Evolutionary conservation across 805 yeast genomes (phyloP).

Genomic region (Lachancea sp.): DNA sequence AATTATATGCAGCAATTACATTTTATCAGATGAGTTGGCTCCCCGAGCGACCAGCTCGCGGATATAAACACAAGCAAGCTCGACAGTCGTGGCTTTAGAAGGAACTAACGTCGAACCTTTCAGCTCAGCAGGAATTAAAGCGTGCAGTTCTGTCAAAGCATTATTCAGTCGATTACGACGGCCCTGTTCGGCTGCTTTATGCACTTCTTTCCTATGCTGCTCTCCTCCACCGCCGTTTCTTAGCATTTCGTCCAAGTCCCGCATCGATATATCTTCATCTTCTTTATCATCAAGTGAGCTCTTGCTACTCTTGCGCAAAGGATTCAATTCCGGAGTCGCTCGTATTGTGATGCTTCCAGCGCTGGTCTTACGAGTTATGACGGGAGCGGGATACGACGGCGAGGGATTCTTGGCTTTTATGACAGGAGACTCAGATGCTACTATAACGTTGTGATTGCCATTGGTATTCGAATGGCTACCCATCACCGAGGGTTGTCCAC

Average conservation of each 20-base stretch:
- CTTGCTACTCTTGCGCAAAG: conserved; percentile 6
- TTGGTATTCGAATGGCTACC: neutral
- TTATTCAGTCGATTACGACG: conserved; percentile 86
- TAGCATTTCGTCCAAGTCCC: conserved; percentile 3
- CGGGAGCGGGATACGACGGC: neutral
- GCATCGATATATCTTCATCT: conserved; percentile 5
- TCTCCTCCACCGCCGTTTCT: conserved; percentile 10
- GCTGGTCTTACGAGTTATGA: neutral
- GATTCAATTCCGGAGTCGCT: conserved; percentile 8
- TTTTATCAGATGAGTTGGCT: neutral
- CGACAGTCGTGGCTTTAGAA: conserved; percentile 93
- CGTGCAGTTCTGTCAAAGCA: conserved; percentile 72
- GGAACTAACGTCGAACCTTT: conserved; percentile 59
- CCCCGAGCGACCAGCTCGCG: conserved; percentile 29
- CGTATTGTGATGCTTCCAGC: neutral
- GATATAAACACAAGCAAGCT: conserved; percentile 73
- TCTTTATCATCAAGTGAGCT: conserved; percentile 13
- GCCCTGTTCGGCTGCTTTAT: conserved; percentile 94
- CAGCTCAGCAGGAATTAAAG: conserved; percentile 56
- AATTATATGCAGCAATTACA: neutral
- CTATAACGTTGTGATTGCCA: conserved; percentile 3
- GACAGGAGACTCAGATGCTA: conserved; percentile 27
- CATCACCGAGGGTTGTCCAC: conserved; percentile 2
- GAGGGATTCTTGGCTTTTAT: conserved; percentile 17
- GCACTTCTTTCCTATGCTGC: conserved; percentile 34